These are phyloP conservation scores for Phytophthora ramorum DNA, from an alignment of 352 stramenopile species.

Conservation along the genomic window DNA sequence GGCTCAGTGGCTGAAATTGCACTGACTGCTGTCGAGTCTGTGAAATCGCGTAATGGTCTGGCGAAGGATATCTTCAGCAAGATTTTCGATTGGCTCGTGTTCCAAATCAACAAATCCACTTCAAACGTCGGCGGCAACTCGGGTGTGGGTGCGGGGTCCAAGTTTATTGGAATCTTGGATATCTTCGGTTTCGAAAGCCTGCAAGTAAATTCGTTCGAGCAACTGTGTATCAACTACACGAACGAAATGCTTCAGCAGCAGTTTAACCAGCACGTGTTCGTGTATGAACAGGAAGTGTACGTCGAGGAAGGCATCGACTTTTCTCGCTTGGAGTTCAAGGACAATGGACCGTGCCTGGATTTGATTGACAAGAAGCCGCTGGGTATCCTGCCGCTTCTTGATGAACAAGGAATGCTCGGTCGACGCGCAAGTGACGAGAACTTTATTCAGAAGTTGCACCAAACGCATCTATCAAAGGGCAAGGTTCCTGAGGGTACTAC, in stretches of 20 bases:
- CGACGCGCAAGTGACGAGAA: conserved; percentile 91
- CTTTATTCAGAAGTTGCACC: conserved; percentile 93
- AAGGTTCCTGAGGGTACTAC: conserved; percentile 77
- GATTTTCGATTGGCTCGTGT: conserved; percentile 97
- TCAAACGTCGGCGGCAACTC: conserved; percentile 58
- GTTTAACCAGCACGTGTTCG: conserved; percentile 97
- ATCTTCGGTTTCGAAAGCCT: conserved; percentile 98
- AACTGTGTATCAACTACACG: conserved; percentile 97
- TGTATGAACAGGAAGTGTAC: conserved; percentile 98
- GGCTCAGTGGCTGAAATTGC: conserved; percentile 88
- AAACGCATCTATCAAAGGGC: conserved; percentile 87
- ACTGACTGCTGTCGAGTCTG: conserved; percentile 79
- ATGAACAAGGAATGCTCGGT: conserved; percentile 96
- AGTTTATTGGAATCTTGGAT: conserved; percentile 96
- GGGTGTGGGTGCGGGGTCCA: conserved; percentile 40
- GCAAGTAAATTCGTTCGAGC: conserved; percentile 94
- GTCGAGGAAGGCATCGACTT: conserved; percentile 96
- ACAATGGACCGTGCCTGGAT: conserved; percentile 94
- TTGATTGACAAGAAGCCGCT: conserved; percentile 93
- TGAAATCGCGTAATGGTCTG: conserved; percentile 94
- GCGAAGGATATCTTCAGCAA: conserved; percentile 97
- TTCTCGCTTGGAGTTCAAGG: conserved; percentile 91
- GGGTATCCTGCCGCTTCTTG: conserved; percentile 94
- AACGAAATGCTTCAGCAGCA: conserved; percentile 97
- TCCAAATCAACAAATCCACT: conserved; percentile 92